Conservation (phyloP, 1,284 basidiomycete species). For the Trichosporon sp. region DNA sequence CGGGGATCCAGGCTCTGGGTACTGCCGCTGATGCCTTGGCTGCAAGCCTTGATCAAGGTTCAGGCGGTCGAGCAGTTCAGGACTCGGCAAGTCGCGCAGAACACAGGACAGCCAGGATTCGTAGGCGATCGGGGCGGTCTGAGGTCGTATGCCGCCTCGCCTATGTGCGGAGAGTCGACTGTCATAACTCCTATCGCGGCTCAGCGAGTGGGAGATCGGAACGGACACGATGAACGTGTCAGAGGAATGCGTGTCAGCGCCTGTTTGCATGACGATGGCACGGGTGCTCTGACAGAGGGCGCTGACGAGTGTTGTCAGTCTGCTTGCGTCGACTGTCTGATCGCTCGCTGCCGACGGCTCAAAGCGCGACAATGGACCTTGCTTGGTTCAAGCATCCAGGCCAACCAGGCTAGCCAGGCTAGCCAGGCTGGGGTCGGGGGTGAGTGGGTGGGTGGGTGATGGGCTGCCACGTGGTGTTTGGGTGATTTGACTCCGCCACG, state of each 20-base stretch:
- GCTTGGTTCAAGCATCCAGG: not conserved
- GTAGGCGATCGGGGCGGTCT: not conserved
- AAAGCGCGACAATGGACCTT: not conserved
- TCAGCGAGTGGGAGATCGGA: too few species aligned
- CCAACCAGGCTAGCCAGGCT: not conserved
- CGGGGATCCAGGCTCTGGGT: constrained; percentile 3
- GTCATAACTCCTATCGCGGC: too few species aligned
- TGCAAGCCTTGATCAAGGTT: not conserved
- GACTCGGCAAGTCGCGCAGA: not conserved
- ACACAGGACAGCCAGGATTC: not conserved
- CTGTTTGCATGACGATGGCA: not conserved
- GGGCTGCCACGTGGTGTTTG: not conserved
- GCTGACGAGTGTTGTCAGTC: not conserved
- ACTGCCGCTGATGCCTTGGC: not conserved
- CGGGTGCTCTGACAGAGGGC: not conserved
- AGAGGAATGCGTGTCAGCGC: not conserved
- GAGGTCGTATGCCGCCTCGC: not conserved
- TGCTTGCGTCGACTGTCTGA: not conserved
- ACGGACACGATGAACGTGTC: not conserved
- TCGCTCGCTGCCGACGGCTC: not conserved
- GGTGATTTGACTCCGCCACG: not conserved
- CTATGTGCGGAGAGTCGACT: not conserved
- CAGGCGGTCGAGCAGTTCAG: not conserved
- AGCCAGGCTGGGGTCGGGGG: too few species aligned
- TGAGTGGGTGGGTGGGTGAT: not conserved